Percentiles rank a stretch among this genome's conserved stretches.
These are phyloP conservation scores for Rhodotorula diobovata DNA, from an alignment of 768 basidiomycete genomes.

Conservation along the genomic window DNA sequence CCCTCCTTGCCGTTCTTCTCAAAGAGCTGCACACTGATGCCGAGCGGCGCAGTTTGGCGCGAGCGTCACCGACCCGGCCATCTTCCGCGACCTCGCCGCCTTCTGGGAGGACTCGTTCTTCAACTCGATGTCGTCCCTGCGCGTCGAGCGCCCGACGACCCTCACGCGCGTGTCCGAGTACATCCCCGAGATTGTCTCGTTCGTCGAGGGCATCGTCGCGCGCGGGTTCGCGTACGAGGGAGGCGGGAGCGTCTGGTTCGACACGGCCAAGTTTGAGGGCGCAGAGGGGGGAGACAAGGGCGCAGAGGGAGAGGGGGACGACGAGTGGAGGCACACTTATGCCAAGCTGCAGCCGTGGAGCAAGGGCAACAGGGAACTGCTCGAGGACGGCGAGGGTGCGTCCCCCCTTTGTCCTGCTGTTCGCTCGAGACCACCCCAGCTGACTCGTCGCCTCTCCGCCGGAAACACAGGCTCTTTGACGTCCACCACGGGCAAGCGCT, in stretches of 20 bases:
- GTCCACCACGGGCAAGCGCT: slow-evolving; percentile 61
- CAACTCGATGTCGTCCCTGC: slow-evolving; percentile 82
- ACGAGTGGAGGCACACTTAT: slow-evolving; percentile 64
- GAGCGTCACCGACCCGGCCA: slow-evolving; percentile 76
- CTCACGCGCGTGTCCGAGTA: slow-evolving; percentile 95
- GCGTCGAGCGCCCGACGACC: slow-evolving; percentile 79
- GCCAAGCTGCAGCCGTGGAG: slow-evolving; percentile 95
- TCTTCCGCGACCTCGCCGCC: slow-evolving; percentile 73
- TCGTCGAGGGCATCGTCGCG: slow-evolving; percentile 74
- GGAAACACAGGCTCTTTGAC: slow-evolving; percentile 56
- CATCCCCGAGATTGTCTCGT: slow-evolving; percentile 86
- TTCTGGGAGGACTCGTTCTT: slow-evolving; percentile 89
- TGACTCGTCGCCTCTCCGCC: not conserved
- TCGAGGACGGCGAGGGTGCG: slow-evolving; percentile 88
- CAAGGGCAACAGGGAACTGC: slow-evolving; percentile 80
- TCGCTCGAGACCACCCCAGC: not conserved
- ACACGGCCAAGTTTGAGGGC: slow-evolving; percentile 51
- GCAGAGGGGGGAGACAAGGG: slow-evolving; percentile 37
- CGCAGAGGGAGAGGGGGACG: slow-evolving; percentile 47
- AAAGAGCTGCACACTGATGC: not conserved
- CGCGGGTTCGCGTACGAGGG: slow-evolving; percentile 74
- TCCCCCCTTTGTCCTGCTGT: not conserved
- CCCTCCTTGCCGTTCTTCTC: no score
- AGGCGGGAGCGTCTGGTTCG: slow-evolving; percentile 51
- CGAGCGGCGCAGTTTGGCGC: slow-evolving; percentile 66